Percentiles rank a stretch among this genome's conserved stretches.
Evolutionary conservation across 805 yeast genomes (phyloP).

Genomic region (Wickerhamomyces rabaulensis): DNA sequence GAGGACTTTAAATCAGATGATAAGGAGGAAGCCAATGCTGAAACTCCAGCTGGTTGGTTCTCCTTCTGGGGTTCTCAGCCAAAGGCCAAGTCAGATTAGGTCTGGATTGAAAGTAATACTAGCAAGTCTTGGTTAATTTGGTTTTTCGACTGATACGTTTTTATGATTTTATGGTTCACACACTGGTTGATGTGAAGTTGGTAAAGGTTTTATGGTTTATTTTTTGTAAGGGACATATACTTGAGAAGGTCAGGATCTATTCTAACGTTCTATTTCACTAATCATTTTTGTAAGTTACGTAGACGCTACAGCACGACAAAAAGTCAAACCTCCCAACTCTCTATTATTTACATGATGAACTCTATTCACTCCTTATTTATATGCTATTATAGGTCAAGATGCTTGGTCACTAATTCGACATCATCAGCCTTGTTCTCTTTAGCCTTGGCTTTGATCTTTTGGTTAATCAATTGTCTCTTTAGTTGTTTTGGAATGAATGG

Average conservation of each 20-base stretch:
- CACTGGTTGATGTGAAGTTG: background rate
- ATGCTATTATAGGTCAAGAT: constrained; percentile 12
- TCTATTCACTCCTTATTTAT: background rate
- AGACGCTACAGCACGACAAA: background rate
- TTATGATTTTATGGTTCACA: background rate
- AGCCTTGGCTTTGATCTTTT: constrained; percentile 26
- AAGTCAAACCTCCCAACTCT: background rate
- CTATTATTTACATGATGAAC: constrained; percentile 5
- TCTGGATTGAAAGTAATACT: no score
- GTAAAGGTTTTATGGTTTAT: background rate
- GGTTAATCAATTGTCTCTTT: constrained; percentile 41
- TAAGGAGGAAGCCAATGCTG: background rate
- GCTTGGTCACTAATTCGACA: constrained; percentile 18
- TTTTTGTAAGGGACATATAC: background rate
- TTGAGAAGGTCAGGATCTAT: background rate
- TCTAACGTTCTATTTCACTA: background rate
- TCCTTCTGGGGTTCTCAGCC: background rate
- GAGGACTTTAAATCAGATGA: constrained; percentile 2
- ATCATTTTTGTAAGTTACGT: background rate
- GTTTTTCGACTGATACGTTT: background rate
- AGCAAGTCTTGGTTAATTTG: no score
- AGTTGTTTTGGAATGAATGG: constrained; percentile 56
- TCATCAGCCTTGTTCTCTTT: constrained; percentile 13
- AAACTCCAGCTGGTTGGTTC: background rate
- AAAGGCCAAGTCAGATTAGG: background rate